phyloP scores from a whole-genome alignment of 148 eudicot genomes.

The Talinum fruticosum region DNA sequence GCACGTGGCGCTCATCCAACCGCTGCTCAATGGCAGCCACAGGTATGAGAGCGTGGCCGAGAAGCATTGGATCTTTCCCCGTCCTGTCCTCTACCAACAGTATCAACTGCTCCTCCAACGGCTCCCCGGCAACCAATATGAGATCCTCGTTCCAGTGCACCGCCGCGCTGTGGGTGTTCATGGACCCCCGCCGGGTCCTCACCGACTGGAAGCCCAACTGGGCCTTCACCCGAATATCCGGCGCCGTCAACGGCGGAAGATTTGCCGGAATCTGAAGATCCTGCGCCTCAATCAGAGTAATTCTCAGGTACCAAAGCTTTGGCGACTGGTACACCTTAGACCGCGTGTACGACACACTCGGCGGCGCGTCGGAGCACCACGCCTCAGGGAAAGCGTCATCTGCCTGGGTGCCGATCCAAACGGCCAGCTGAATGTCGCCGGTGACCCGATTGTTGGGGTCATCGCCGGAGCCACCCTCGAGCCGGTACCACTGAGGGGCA shows the following conservation, averaged over 20 bases:
- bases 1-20: conserved; percentile 75
- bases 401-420: conserved; percentile 95
- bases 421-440: conserved; percentile 85
- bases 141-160: conserved; percentile 81
- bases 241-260: conserved; percentile 80
- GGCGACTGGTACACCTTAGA: conserved; percentile 95
- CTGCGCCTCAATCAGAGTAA: conserved; percentile 75
- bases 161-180: conserved; percentile 59
- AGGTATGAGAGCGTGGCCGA: conserved; percentile 74
- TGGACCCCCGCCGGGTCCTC: conserved; percentile 67
- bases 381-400: conserved; percentile 94
- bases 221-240: conserved; percentile 77
- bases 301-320: conserved; percentile 79
- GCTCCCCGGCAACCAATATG: conserved; percentile 80
- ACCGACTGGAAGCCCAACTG: conserved; percentile 77
- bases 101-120: conserved; percentile 72
- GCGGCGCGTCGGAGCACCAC: conserved; percentile 75
- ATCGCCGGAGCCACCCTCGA: conserved; percentile 64
- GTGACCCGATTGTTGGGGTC: conserved; percentile 36
- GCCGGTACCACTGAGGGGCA: conserved; percentile 95
- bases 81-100: conserved; percentile 80
- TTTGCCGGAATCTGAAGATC: conserved; percentile 77
- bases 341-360: conserved; percentile 61
- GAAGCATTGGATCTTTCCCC: conserved; percentile 57
- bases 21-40: conserved; percentile 78